phyloP scores from a whole-genome alignment of 2,329 filamentous ascomycete genomes.

The Microcera coccophila region DNA sequence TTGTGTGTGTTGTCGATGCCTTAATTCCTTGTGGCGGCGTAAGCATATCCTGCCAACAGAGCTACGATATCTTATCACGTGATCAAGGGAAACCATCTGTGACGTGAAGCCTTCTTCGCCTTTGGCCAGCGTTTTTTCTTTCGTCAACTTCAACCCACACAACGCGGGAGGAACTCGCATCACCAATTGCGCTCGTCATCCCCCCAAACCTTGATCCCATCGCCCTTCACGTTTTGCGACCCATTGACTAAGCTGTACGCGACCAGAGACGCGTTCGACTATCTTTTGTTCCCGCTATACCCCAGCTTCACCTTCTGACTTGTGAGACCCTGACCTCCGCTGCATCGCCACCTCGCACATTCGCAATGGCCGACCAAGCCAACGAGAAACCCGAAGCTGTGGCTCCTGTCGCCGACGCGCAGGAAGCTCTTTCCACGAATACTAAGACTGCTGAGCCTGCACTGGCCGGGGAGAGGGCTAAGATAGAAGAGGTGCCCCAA shows the following conservation, averaged over 20 bases:
- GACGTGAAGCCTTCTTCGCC: constrained; percentile 35
- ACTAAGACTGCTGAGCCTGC: constrained; percentile 20
- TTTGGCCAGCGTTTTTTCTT: constrained; percentile 33
- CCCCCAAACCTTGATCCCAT: constrained; percentile 25
- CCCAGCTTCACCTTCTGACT: constrained; percentile 12
- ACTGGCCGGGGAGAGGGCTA: constrained; percentile 20
- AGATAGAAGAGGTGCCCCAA: constrained; percentile 21
- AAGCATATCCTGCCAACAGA: constrained; percentile 21
- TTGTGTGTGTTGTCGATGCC: background rate
- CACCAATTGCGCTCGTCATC: constrained; percentile 34
- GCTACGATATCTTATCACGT: constrained; percentile 31
- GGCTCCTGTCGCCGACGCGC: constrained; percentile 31
- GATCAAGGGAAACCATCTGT: constrained; percentile 29
- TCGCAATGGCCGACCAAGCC: constrained; percentile 38
- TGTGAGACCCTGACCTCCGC: constrained; percentile 12
- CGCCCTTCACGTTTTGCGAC: constrained; percentile 29
- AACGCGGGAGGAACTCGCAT: constrained; percentile 31
- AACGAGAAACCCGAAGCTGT: constrained; percentile 35
- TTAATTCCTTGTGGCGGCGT: constrained; percentile 7
- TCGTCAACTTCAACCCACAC: constrained; percentile 32
- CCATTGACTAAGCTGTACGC: constrained; percentile 29
- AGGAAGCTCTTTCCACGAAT: constrained; percentile 25
- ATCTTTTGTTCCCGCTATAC: constrained; percentile 17
- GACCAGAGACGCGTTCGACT: constrained; percentile 28
- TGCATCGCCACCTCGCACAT: constrained; percentile 16